These are phyloP conservation scores for Zasmidium citrigriseum DNA, from an alignment of 2,329 filamentous ascomycete genomes.

Conservation along the genomic window DNA sequence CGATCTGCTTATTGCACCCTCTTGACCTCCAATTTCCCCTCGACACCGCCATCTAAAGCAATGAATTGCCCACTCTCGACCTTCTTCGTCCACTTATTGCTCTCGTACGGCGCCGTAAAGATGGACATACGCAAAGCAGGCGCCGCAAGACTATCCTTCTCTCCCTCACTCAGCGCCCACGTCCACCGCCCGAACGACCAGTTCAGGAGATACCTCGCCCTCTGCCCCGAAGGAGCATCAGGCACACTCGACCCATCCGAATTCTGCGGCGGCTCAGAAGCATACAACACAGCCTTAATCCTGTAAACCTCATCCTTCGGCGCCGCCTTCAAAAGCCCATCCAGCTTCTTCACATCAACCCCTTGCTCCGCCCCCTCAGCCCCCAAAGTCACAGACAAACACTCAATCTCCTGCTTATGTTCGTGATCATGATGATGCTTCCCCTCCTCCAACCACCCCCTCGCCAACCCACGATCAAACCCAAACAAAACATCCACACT, in stretches of 20 bases:
- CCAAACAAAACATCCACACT: constrained; percentile 80
- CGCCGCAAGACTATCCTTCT: constrained; percentile 40
- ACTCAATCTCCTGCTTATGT: constrained; percentile 80
- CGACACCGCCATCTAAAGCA: constrained; percentile 26
- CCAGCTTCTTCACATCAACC: constrained; percentile 61
- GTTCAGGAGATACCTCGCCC: constrained; percentile 80
- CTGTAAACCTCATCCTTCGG: constrained; percentile 94
- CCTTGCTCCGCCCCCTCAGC: constrained; percentile 46
- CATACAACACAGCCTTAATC: constrained; percentile 73
- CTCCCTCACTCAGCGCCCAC: constrained; percentile 54
- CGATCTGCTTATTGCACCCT: constrained; percentile 32
- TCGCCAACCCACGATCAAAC: constrained; percentile 77
- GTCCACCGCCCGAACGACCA: constrained; percentile 98
- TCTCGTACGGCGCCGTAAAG: constrained; percentile 72
- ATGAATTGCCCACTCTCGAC: constrained; percentile 51
- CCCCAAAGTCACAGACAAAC: constrained; percentile 73
- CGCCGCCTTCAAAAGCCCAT: constrained; percentile 67
- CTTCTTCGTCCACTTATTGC: constrained; percentile 74
- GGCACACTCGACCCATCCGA: constrained; percentile 39
- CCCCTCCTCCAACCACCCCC: constrained; percentile 40
- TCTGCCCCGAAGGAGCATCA: constrained; percentile 36
- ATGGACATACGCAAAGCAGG: constrained; percentile 70
- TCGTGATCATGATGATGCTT: constrained; percentile 40
- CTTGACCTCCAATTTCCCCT: constrained; percentile 55
- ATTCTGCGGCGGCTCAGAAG: constrained; percentile 42